Conservation (phyloP, 805 yeast genomes). For the Zygosaccharomyces rouxii region DNA sequence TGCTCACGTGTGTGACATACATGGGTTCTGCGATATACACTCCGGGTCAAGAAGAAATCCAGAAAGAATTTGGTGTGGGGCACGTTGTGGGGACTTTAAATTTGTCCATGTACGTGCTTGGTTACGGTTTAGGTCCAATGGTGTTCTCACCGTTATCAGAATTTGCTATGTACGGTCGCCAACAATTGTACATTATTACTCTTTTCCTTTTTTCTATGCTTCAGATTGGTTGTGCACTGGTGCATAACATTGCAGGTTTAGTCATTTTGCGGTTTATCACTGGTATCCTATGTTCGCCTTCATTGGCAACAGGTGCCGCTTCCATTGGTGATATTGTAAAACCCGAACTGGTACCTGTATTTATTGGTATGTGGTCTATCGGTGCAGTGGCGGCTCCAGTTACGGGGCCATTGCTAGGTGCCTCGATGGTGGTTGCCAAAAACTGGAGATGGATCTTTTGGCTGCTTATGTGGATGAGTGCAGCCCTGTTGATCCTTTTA, state of each 20-base stretch:
- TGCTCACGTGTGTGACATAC: conserved; percentile 49
- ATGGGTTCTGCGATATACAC: conserved; percentile 55
- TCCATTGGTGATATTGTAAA: conserved; percentile 47
- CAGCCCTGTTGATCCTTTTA: conserved; percentile 37
- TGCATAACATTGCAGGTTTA: conserved; percentile 47
- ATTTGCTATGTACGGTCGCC: conserved; percentile 50
- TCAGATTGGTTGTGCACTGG: conserved; percentile 55
- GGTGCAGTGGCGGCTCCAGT: conserved; percentile 54
- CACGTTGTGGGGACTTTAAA: conserved; percentile 47
- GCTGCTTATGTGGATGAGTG: conserved; percentile 43
- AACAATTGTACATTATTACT: conserved; percentile 45
- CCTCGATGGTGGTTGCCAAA: conserved; percentile 45
- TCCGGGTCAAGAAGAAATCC: conserved; percentile 46
- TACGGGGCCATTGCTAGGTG: conserved; percentile 54
- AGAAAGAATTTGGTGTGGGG: conserved; percentile 43
- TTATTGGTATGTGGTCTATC: conserved; percentile 49
- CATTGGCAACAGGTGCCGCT: conserved; percentile 57
- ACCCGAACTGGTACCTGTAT: conserved; percentile 42
- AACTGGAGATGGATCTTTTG: conserved; percentile 55
- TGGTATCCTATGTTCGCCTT: conserved; percentile 55
- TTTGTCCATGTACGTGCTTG: conserved; percentile 51
- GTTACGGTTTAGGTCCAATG: conserved; percentile 60
- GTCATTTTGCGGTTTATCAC: conserved; percentile 48
- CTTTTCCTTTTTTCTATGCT: conserved; percentile 45
- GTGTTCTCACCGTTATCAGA: conserved; percentile 57